Percentiles rank a stretch among this genome's conserved stretches.
These are phyloP conservation scores for Lepidopterella palustris DNA, from an alignment of 495 filamentous ascomycete genomes.

Conservation along the genomic window DNA sequence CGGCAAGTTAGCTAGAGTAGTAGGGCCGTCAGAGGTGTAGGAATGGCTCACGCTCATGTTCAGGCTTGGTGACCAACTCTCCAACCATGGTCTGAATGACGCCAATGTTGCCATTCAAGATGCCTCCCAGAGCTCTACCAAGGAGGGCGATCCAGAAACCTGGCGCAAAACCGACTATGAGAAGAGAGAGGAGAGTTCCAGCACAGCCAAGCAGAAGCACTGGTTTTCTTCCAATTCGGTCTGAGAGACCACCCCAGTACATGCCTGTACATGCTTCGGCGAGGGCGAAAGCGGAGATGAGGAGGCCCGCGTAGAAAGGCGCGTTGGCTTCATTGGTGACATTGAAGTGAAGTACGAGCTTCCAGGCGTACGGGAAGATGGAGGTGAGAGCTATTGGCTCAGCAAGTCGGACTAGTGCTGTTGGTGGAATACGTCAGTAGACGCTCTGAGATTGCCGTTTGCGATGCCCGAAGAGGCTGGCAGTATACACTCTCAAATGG, in stretches of 20 bases:
- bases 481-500: too few species aligned
- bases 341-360: conserved; percentile 67
- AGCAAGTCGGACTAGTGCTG: conserved; percentile 70
- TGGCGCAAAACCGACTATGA: conserved; percentile 74
- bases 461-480: too few species aligned
- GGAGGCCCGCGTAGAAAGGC: conserved; percentile 75
- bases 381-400: conserved; percentile 85
- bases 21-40: not conserved
- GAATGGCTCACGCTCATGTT: conserved; percentile 69
- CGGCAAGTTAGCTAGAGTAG: conserved; percentile 12
- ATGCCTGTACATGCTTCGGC: conserved; percentile 72
- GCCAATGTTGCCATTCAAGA: conserved; percentile 81
- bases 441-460: not conserved
- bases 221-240: conserved; percentile 77
- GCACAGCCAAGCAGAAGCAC: conserved; percentile 71
- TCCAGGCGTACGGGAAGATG: conserved; percentile 84
- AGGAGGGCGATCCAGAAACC: conserved; percentile 72
- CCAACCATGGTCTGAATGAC: conserved; percentile 93
- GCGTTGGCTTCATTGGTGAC: conserved; percentile 63
- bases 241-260: conserved; percentile 78
- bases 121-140: conserved; percentile 69
- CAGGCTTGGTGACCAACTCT: conserved; percentile 67
- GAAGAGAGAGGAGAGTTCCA: conserved; percentile 70
- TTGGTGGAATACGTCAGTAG: not conserved
- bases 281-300: conserved; percentile 77